Evolutionary conservation across 164 flowering plant species (phyloP).

Genomic region (Vitis cinerea): DNA sequence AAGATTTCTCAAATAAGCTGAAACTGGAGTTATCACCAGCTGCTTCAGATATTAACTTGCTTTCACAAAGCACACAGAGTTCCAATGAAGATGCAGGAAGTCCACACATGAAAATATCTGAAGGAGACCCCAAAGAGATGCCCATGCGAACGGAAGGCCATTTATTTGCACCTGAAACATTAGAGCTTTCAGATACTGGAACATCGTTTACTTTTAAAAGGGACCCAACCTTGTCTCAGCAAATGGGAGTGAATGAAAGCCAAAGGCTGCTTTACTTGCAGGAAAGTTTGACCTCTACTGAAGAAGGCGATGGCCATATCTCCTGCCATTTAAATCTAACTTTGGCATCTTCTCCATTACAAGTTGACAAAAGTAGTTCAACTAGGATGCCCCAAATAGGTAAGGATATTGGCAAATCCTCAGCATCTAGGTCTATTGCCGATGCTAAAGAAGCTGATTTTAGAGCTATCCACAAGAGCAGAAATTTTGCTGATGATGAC

Average conservation of each 20-base stretch:
- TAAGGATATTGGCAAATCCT: conserved; percentile 33
- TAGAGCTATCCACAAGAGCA: conserved; percentile 18
- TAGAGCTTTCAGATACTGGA: conserved; percentile 78
- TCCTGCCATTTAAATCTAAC: conserved; percentile 80
- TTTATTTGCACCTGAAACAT: conserved; percentile 41
- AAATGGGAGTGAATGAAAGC: conserved; percentile 30
- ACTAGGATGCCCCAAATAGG: conserved; percentile 20
- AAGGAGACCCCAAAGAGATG: conserved; percentile 41
- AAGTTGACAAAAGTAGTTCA: conserved; percentile 14
- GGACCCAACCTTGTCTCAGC: conserved; percentile 33
- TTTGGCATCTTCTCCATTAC: conserved; percentile 73
- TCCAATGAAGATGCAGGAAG: conserved; percentile 70
- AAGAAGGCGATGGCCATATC: conserved; percentile 58
- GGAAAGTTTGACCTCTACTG: conserved; percentile 29
- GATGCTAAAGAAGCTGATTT: conserved; percentile 35
- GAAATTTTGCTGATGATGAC: conserved; percentile 21
- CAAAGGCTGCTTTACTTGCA: conserved; percentile 29
- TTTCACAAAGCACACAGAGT: conserved; percentile 74
- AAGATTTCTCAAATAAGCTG: conserved; percentile 66
- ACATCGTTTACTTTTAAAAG: conserved; percentile 52
- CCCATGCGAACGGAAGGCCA: conserved; percentile 32
- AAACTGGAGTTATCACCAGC: conserved; percentile 81
- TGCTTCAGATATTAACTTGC: conserved; percentile 68
- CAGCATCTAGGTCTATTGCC: conserved; percentile 29
- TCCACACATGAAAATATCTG: conserved; percentile 40